These are phyloP conservation scores for Mycosarcoma mackinlayi DNA, from an alignment of 1,284 basidiomycete species.

Conservation along the genomic window DNA sequence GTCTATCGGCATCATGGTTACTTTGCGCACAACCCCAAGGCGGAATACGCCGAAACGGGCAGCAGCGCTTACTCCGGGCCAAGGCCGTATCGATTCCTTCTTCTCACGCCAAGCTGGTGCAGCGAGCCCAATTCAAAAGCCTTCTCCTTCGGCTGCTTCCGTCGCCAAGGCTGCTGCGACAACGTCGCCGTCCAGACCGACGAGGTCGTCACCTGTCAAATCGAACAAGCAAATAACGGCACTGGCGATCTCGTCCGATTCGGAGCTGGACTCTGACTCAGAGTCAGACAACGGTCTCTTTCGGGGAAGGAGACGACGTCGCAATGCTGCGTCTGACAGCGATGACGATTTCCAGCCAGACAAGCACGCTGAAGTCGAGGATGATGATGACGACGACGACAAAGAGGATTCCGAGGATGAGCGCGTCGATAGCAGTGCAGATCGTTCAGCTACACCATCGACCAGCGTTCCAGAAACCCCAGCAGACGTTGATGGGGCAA, in stretches of 20 bases:
- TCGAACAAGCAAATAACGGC: not conserved
- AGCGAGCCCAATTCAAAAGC: slow-evolving; percentile 5
- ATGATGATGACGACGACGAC: slow-evolving; percentile 21
- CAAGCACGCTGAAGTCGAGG: slow-evolving; percentile 12
- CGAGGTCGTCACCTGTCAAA: slow-evolving; percentile 11
- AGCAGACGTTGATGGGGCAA: slow-evolving; percentile 12
- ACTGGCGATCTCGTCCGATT: slow-evolving; percentile 13
- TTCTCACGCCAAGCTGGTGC: slow-evolving; percentile 19
- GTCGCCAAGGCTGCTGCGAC: not conserved
- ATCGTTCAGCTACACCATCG: slow-evolving; percentile 10
- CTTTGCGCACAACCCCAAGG: slow-evolving; percentile 15
- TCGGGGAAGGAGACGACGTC: slow-evolving; percentile 13
- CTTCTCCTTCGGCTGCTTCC: slow-evolving; percentile 10
- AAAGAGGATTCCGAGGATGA: slow-evolving; percentile 10
- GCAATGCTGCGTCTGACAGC: slow-evolving; percentile 13
- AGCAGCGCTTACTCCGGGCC: slow-evolving; percentile 8
- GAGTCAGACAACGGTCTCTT: slow-evolving; percentile 21
- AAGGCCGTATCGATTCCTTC: slow-evolving; percentile 42
- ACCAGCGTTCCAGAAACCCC: slow-evolving; percentile 39
- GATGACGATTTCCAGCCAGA: slow-evolving; percentile 37
- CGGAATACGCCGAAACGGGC: slow-evolving; percentile 21
- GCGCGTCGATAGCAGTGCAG: not conserved
- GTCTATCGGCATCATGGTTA: slow-evolving; percentile 3
- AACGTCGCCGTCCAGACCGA: not conserved
- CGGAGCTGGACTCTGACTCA: slow-evolving; percentile 4